Evolutionary conservation across 2,329 filamentous ascomycete genomes (phyloP).

Genomic region (Neofusicoccum kwambonambiense): DNA sequence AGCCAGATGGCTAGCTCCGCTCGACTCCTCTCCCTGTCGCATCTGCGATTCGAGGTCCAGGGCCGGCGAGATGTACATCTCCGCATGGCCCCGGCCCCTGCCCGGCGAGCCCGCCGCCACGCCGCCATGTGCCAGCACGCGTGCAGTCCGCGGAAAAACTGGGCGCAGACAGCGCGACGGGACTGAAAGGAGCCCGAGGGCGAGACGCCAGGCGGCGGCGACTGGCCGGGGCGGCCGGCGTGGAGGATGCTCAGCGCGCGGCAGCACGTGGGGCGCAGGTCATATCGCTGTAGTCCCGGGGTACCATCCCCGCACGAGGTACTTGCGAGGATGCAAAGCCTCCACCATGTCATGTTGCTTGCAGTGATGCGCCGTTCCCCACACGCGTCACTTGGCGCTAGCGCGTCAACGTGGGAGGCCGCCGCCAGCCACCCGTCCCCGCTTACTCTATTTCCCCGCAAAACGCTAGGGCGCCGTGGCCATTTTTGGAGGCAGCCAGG

Average conservation of each 20-base stretch:
- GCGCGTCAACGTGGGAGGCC: conserved; percentile 4
- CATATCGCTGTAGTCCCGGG: background rate
- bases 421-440: conserved; percentile 12
- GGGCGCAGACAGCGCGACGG: no score
- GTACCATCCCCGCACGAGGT: conserved; percentile 5
- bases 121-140: background rate
- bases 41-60: background rate
- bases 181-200: background rate
- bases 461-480: background rate
- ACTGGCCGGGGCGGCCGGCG: background rate
- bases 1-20: background rate
- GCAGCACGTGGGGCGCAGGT: background rate
- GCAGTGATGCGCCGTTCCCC: background rate
- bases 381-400: conserved; percentile 12
- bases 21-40: background rate
- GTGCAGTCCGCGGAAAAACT: background rate
- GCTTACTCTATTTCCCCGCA: conserved; percentile 19
- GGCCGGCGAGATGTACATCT: background rate
- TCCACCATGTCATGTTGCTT: conserved; percentile 5
- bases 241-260: background rate
- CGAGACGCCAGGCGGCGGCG: background rate
- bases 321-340: conserved; percentile 2
- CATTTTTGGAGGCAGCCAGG: background rate
- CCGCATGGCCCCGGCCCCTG: background rate
- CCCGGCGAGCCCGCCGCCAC: background rate